Base-by-base conservation (phyloP, 2,329 filamentous ascomycete species). In the Xylariaceae sp. region DNA sequence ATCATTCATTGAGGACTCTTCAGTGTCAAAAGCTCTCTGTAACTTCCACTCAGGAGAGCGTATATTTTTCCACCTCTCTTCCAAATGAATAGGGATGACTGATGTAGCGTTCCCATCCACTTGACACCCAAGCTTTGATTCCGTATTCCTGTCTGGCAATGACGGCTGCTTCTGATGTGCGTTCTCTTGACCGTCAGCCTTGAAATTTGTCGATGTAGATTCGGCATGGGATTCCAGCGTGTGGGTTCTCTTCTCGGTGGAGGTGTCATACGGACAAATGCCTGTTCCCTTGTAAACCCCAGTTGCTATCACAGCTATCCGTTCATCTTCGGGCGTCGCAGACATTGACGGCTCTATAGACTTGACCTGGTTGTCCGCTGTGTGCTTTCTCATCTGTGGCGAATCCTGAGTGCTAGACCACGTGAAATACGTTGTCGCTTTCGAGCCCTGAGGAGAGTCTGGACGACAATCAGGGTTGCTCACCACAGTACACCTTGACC, bases 371-470 rank as follows among this genome's bases (percentile, higher is more conserved):
- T 23, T 55, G 9, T 49, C 42, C 35, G 51, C 57, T 13, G 37
- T 35, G 50, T 39, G 37, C 17, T n/a, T 49, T 6, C 37, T 55
- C 23, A 34, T 10, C 35, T 35, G 54, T 7, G 62, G 62, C 2
- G 67, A 68, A 13, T 62, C 37, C 4, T 62, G 64, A 60, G 65
- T 71, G 13, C 56, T 67, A 5, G 68, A 67, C 69, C 69, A 70
- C 18, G 67, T 70, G 15, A 69, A 65, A 51, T 68, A 70, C 42
- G 64, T 64, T 8, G 64, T 57, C 57, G 53, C 61, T 44, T 60
- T 63, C 5, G 65, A 63, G 2, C 47, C 53, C 39, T 61, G 62
- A 39, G 34, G 57, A 34, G 64, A 63, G 2, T 47, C 52, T 39
- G 61, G 61, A 44, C 23, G 56, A 35, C 1, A 35, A 34, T 55